These are phyloP conservation scores for Anastatica hierochuntica DNA, from an alignment of 345 rosid species.

Conservation along the genomic window DNA sequence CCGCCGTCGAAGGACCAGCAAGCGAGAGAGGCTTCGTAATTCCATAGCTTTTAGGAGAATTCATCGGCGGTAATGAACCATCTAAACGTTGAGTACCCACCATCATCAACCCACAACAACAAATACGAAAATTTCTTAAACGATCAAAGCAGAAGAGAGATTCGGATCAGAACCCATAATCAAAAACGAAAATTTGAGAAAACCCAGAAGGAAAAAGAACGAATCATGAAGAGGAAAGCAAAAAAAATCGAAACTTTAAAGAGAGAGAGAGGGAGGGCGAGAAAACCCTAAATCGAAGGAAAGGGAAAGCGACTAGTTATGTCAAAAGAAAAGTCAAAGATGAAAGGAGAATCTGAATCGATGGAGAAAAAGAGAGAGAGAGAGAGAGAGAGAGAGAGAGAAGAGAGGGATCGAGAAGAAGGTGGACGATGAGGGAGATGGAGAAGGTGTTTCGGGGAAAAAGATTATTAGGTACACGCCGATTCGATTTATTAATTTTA, in stretches of 20 bases:
- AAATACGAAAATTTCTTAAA: neutral
- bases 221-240: neutral
- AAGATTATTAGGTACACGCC: constrained; percentile 13
- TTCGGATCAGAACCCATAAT: neutral
- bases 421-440: neutral
- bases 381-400: constrained; percentile 10
- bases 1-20: constrained; percentile 56
- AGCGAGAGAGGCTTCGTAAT: constrained; percentile 73
- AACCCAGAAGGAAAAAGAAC: too few relatives aligned
- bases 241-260: too few relatives aligned
- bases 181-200: neutral
- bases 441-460: neutral
- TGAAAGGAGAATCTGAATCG: constrained; percentile 14
- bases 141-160: neutral
- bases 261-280: too few relatives aligned
- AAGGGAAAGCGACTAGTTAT: constrained; percentile 15
- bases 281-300: constrained; percentile 30
- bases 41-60: constrained; percentile 30
- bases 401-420: constrained; percentile 24
- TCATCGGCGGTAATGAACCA: neutral
- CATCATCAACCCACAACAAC: constrained; percentile 22
- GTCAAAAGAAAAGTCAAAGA: constrained; percentile 23
- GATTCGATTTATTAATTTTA: constrained; percentile 6
- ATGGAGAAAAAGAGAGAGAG: constrained; percentile 7
- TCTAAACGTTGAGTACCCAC: constrained; percentile 33